Percentiles rank a stretch among this genome's conserved stretches.
Conservation (phyloP, 2,329 filamentous ascomycete species). For the Sporothrix curviconia region DNA sequence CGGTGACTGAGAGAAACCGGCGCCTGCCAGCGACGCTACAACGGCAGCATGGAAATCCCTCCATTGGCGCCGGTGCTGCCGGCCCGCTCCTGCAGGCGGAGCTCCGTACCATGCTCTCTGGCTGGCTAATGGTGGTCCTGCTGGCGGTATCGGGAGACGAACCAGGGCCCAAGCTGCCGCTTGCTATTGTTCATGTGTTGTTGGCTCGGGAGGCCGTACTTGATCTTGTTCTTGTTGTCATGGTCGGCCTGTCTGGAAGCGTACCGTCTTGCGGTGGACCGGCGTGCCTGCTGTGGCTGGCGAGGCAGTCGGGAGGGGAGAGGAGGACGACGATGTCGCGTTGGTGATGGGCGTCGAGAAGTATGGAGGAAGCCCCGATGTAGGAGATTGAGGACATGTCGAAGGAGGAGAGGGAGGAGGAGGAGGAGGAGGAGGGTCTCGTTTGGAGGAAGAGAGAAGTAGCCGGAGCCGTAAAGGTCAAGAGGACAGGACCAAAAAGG, state of each 20-base stretch:
- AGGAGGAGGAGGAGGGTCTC: neutral
- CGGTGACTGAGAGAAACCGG: too few relatives aligned
- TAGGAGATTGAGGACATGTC: conserved; percentile 14
- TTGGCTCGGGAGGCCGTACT: too few relatives aligned
- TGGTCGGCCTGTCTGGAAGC: conserved; percentile 16
- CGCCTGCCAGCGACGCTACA: too few relatives aligned
- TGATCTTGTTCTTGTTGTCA: neutral
- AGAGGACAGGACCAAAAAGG: conserved; percentile 7
- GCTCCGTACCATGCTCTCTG: neutral
- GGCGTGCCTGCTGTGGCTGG: neutral
- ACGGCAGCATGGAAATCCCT: too few relatives aligned
- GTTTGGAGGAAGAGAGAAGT: neutral
- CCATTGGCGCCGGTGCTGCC: too few relatives aligned
- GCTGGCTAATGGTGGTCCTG: neutral
- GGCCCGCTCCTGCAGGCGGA: neutral
- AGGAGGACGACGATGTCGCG: neutral
- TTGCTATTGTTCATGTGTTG: conserved; percentile 10
- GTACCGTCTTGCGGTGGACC: conserved; percentile 18
- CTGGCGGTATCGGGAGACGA: neutral
- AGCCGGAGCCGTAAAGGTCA: too few relatives aligned
- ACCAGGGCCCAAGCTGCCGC: neutral
- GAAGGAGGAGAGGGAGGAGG: neutral
- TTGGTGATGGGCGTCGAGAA: neutral
- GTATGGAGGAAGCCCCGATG: conserved; percentile 8
- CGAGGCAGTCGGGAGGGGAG: neutral